Evolutionary conservation across 331 rosid species (phyloP).

Genomic region (Malus hybrid): DNA sequence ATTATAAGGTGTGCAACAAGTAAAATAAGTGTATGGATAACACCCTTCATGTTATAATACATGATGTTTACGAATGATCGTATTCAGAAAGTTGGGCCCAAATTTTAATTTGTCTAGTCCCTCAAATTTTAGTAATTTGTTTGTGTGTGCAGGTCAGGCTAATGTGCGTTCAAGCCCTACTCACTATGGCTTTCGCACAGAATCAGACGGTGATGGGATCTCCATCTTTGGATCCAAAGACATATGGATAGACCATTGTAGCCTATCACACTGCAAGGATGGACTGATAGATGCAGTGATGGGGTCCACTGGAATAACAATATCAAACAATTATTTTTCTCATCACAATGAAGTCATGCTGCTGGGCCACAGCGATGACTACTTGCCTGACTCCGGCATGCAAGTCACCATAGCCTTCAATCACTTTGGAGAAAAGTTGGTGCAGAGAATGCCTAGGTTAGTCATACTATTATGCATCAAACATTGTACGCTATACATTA

Average conservation of each 20-base stretch:
- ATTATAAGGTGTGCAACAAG: no score
- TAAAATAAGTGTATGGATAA: no score
- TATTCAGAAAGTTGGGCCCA: no score
- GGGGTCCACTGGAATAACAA: constrained; percentile 81
- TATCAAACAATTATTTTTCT: constrained; percentile 72
- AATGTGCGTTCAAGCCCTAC: constrained; percentile 62
- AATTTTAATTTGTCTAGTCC: no score
- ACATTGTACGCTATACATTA: no score
- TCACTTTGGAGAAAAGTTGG: constrained; percentile 67
- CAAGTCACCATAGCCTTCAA: constrained; percentile 89
- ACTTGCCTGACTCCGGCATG: constrained; percentile 63
- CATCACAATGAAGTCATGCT: constrained; percentile 88
- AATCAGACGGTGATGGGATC: constrained; percentile 85
- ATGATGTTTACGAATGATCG: no score
- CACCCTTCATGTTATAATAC: no score
- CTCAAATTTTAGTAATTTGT: no score
- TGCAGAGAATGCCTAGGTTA: constrained; percentile 68
- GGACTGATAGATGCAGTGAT: constrained; percentile 75
- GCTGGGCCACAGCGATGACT: constrained; percentile 76
- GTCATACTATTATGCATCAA: no score
- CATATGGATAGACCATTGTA: constrained; percentile 85
- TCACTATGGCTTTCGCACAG: constrained; percentile 55
- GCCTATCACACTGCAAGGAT: constrained; percentile 69
- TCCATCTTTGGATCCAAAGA: constrained; percentile 61
- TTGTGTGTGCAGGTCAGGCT: constrained; percentile 34